Evolutionary conservation across 192 early-diverging fungal genomes (phyloP).

Genomic region (Coemansia sp.): DNA sequence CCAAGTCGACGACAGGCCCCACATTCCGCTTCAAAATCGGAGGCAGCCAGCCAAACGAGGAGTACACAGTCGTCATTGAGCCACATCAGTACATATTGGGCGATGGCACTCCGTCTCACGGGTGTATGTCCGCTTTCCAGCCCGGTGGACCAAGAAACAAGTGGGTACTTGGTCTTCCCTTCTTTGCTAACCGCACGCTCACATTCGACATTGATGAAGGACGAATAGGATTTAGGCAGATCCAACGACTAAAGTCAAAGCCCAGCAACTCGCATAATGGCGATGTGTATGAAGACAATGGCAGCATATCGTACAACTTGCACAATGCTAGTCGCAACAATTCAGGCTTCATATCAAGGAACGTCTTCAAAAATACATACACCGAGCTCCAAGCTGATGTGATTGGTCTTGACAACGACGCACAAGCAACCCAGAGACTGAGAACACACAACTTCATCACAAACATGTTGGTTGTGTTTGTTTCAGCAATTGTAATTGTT

Average conservation of each 20-base stretch:
- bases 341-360: not conserved
- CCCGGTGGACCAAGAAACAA: slow-evolving; percentile 41
- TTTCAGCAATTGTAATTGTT: not conserved
- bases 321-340: not conserved
- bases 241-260: slow-evolving; percentile 1
- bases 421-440: not conserved
- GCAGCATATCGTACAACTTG: not conserved
- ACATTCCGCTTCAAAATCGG: slow-evolving; percentile 33
- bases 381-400: not conserved
- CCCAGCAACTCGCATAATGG: not conserved
- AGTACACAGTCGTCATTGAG: slow-evolving; percentile 15
- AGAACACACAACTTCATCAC: not conserved
- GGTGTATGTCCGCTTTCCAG: slow-evolving; percentile 54
- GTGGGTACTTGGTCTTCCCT: slow-evolving; percentile 49
- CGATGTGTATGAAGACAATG: not conserved
- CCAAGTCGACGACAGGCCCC: slow-evolving; percentile 31
- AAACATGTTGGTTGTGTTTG: not conserved
- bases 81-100: slow-evolving; percentile 47
- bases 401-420: not conserved
- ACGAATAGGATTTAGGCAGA: slow-evolving; percentile 33
- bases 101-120: slow-evolving; percentile 34
- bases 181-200: slow-evolving; percentile 43
- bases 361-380: not conserved
- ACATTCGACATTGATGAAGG: slow-evolving; percentile 47
- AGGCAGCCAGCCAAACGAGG: not conserved